Conservation (phyloP, 257 asterid species). For the Primulina eburnea region DNA sequence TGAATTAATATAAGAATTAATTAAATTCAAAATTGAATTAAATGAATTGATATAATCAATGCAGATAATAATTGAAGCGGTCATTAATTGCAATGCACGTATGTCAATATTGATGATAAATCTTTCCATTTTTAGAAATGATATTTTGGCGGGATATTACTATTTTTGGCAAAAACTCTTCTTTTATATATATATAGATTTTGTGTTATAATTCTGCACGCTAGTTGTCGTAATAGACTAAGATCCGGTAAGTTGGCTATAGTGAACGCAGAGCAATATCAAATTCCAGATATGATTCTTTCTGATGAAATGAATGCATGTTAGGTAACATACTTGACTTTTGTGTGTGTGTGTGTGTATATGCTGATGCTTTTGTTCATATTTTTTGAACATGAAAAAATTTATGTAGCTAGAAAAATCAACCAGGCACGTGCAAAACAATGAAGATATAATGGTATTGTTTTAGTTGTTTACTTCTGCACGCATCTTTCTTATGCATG, state of each 20-base stretch:
- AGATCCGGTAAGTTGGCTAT: neutral
- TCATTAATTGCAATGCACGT: too few species aligned
- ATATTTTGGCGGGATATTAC: too few species aligned
- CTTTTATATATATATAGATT: too few species aligned
- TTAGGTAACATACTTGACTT: neutral
- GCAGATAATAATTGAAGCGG: too few species aligned
- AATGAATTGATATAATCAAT: too few species aligned
- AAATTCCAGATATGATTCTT: neutral
- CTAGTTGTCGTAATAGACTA: neutral
- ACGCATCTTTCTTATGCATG: conserved; percentile 17
- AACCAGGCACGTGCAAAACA: neutral
- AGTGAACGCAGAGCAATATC: neutral
- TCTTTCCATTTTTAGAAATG: too few species aligned
- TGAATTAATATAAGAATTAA: too few species aligned
- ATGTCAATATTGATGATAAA: too few species aligned
- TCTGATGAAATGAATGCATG: neutral
- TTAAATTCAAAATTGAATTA: too few species aligned
- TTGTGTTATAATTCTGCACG: neutral
- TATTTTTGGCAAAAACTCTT: too few species aligned
- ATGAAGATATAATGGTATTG: conserved; percentile 12
- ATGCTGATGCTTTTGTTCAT: neutral
- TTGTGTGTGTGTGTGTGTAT: neutral
- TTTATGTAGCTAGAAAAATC: neutral
- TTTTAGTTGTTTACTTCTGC: conserved; percentile 20
- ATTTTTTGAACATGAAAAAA: neutral